These are phyloP conservation scores for Zangia roseola DNA, from an alignment of 768 basidiomycete species.

Conservation along the genomic window DNA sequence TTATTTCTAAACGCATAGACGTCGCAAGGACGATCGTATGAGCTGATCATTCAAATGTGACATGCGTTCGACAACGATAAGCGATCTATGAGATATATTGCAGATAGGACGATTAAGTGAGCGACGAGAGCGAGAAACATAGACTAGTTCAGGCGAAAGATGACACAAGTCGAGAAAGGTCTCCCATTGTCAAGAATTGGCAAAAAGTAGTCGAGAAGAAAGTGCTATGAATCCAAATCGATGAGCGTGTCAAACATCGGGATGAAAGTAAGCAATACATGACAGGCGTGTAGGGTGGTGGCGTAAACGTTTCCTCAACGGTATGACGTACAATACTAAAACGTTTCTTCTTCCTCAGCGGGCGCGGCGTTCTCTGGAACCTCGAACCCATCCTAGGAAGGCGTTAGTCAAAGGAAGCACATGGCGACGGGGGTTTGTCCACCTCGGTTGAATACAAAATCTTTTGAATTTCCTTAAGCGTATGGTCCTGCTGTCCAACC, in stretches of 20 bases:
- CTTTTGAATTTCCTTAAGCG: conserved; percentile 79
- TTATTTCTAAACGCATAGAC: conserved; percentile 18
- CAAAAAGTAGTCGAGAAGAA: conserved; percentile 3
- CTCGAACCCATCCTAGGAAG: conserved; percentile 83
- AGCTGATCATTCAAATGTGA: no score
- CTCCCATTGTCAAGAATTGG: conserved; percentile 11
- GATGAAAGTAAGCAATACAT: conserved; percentile 4
- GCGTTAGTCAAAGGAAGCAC: conserved; percentile 7
- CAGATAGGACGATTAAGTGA: conserved; percentile 28
- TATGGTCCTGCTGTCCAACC: conserved; percentile 55
- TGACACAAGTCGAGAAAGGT: neutral
- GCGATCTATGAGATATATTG: conserved; percentile 26
- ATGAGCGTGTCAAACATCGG: conserved; percentile 18
- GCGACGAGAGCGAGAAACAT: conserved; percentile 17
- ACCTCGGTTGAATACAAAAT: conserved; percentile 97
- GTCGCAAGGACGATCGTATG: neutral
- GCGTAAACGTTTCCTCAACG: conserved; percentile 7
- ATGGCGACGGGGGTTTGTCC: conserved; percentile 20
- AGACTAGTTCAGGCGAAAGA: conserved; percentile 17
- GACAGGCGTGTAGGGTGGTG: conserved; percentile 7
- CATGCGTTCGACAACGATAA: neutral
- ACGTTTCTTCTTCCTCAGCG: conserved; percentile 82
- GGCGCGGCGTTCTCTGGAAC: conserved; percentile 63
- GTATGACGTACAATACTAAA: conserved; percentile 37
- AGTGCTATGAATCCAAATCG: conserved; percentile 12